Evolutionary conservation across 768 basidiomycete genomes (phyloP).

Genomic region (Tephrocybe sp.): DNA sequence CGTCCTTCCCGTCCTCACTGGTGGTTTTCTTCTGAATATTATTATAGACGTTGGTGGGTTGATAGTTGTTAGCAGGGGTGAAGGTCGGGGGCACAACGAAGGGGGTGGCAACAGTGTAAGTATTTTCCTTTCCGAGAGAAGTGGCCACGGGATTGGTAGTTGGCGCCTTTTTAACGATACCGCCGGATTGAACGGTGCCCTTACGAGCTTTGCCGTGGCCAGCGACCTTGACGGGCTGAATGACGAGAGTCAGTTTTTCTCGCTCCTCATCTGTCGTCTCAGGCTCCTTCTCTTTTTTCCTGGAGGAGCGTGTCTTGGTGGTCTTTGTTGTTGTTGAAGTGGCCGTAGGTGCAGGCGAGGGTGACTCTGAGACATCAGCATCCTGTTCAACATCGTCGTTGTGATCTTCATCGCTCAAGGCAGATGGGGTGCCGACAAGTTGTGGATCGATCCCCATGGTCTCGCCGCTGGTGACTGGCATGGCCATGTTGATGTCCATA

Average conservation of each 20-base stretch:
- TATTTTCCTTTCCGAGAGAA: slow-evolving; percentile 27
- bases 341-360: slow-evolving; percentile 10
- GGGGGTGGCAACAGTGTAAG: slow-evolving; percentile 25
- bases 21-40: slow-evolving; percentile 6
- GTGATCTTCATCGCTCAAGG: slow-evolving; percentile 31
- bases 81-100: slow-evolving; percentile 16
- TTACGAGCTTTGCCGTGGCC: slow-evolving; percentile 61
- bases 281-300: slow-evolving; percentile 8
- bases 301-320: slow-evolving; percentile 10
- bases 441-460: slow-evolving; percentile 64
- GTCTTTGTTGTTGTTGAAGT: slow-evolving; percentile 1
- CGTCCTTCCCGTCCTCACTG: slow-evolving; percentile 25
- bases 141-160: slow-evolving; percentile 20
- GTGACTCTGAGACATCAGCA: slow-evolving; percentile 14
- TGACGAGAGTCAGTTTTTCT: slow-evolving; percentile 42
- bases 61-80: slow-evolving; percentile 14
- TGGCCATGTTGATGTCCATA: slow-evolving; percentile 19
- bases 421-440: slow-evolving; percentile 65
- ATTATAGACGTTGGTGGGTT: slow-evolving; percentile 17
- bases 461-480: slow-evolving; percentile 8
- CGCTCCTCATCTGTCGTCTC: slow-evolving; percentile 25
- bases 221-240: slow-evolving; percentile 53
- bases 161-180: slow-evolving; percentile 59
- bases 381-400: slow-evolving; percentile 18
- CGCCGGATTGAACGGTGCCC: slow-evolving; percentile 72